Evolutionary conservation across 2,329 filamentous ascomycete species (phyloP), one percentile per base, ranked within the genome.

Genomic region (Alternaria consortialis): DNA sequence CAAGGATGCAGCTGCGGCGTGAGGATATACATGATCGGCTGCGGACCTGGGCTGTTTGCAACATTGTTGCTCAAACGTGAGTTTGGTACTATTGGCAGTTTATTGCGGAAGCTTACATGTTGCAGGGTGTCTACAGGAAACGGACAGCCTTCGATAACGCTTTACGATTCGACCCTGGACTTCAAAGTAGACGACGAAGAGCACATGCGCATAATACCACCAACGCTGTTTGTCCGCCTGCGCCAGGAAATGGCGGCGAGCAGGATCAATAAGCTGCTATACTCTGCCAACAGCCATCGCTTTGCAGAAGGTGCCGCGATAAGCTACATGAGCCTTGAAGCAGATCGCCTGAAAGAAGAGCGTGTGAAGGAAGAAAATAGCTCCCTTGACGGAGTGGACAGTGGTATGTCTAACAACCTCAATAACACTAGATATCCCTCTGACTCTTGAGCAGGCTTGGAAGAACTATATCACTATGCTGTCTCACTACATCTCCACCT

Each of bases 31-130:
- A 91, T 67, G 91, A 95, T 73, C 86, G 92, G 37, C 87, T 94
- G 43, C 88, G 88, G 52, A 94, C 91, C 1, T 95, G 91, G 91
- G 91, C 91, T 1, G 90, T 92, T 4, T 93, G 91, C 81, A 95
- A 95, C 74, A 91, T 94, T 65, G 91, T 94, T 34, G 89, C 91
- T 23, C 91, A 94, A 69, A 86, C 86, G 85, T 87, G 80, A 66
- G 80, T 69, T 23, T 51, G 42, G 7, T 27, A 27, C 7, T 15
- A 17, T 17, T 7, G 6, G 4, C 15, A 13, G 3, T 1, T 25
- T 29, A 29, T 65, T 59, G 66, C 70, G 8, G 31, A 36, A 17
- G 34, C 63, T 65, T 23, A 66, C 56, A 34, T 17, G 6, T n/a
- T 13, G 9, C 58, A 89, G 88, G 57, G 87, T 94, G 43, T 91